Base-by-base conservation (phyloP, 768 basidiomycete species). In the Leccinum truebloodii region DNA sequence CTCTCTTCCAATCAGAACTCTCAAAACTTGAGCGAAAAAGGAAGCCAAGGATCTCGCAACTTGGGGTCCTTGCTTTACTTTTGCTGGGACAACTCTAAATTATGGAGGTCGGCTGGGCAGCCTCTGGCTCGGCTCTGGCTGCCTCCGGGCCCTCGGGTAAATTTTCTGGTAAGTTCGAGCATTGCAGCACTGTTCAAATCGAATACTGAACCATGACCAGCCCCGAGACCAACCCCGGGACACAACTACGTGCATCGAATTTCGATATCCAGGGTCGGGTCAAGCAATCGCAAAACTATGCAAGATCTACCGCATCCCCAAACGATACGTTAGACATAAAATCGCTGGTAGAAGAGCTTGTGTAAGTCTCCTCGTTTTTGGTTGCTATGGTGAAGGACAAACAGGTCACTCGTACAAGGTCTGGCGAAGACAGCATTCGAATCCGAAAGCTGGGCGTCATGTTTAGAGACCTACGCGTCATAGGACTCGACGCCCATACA, bases 401-500 rank as follows among this genome's bases (percentile, higher is more conserved):
- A 30, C 30, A 26, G 52, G 12, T 12, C 12, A 12, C 12, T 9
- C 26, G 22, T 48, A 24, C 32, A 14, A 82, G 81, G 59, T 60
- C 69, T 5, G 70, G 71, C 14, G 68, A 74, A 34, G 69, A 73
- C 2, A 72, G 70, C 13, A 66, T 77, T 39, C 73, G 70, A 54
- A 48, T 30, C 1, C 77, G 83, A 14, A 75, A 79, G 53, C 76
- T 86, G 6, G 84, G 84, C 6, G 78, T 86, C 24, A 68, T 76
- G 54, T 85, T 86, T 57, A 66, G 77, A 62, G 74, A 85, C 59
- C 79, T 86, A 6, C 75, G 75, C 18, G 85, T 86, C 39, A 73
- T 82, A 4, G 86, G 84, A 30, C 64, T 81, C 4, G 80, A 80
- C 2, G 75, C 77, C 0, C 65, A 77, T 3, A 69, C 77, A 3